Evolutionary conservation across 2,329 filamentous ascomycete genomes (phyloP), one percentile per base, ranked within the genome.

Genomic region (Biscogniauxia sp.): DNA sequence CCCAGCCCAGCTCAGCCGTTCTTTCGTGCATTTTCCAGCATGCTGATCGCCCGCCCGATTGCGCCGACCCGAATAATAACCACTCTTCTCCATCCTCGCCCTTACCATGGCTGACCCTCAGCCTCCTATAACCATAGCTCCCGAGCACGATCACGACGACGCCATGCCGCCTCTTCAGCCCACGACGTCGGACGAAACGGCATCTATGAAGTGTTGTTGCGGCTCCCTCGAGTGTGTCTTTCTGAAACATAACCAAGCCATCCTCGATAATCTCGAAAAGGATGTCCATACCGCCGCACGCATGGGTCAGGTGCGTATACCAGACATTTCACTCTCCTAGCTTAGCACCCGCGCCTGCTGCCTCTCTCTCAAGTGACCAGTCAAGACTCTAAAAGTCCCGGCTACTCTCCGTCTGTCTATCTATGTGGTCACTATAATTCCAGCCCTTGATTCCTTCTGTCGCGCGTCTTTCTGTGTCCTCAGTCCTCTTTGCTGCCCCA

Each of bases 251-350:
- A 97, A 94, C 77, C 88, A 88, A 75, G 82, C 84, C 53, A 82
- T 92, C 64, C 82, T 98, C 53, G 88, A 92, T 68, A 89, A 86
- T 63, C 83, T 98, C 66, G 94, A 98, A 77, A 90, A 89, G 69
- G 92, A 97, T 78, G 90, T 97, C 57, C 88, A 88, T 69, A 92
- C 87, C 56, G 95, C 95, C 50, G 95, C 93, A 54, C 85, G 90
- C 73, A 84, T 97, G 70, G 95, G 95, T 66, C 91, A 97, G 90
- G 94, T 97, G 89, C 74, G 91, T 86, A 66, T 61, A 64, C 64
- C 37, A 45, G 17, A 45, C 17, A 45, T n/a, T 45, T 3, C 37
- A 45, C 5, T 45, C 57, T 57, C 65, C 54, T 56, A 17, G 37
- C 23, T 52, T n/a, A 53, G 54, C 26, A 53, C 32, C 26, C 41